A percentile compares a stretch with the other conserved stretches of the same genome.
phyloP scores from a whole-genome alignment of 176 grass and related monocot species.

The Aegilops bicornis region DNA sequence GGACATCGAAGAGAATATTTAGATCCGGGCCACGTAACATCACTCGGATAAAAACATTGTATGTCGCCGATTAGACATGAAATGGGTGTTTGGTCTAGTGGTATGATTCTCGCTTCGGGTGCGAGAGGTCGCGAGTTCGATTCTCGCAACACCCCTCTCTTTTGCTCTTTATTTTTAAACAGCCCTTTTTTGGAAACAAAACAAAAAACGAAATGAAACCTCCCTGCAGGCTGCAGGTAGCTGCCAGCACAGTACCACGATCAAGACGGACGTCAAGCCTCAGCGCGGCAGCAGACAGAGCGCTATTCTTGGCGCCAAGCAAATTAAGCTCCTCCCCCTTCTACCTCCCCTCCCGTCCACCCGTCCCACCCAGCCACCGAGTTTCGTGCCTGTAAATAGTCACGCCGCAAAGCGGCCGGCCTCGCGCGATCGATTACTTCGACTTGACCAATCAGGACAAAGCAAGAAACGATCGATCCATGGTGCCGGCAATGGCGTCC shows the following conservation, averaged over 20 bases:
- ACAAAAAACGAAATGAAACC: no score
- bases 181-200: no score
- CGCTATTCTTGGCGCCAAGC: background rate
- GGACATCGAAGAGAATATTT: no score
- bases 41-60: accelerated
- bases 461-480: background rate
- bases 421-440: background rate
- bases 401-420: background rate
- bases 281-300: no score
- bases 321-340: background rate
- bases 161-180: background rate
- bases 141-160: conserved; percentile 74
- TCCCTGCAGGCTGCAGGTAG: no score
- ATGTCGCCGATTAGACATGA: accelerated
- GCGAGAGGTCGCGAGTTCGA: conserved; percentile 92
- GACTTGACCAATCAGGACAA: background rate
- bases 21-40: no score
- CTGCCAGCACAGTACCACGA: no score
- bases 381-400: background rate
- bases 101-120: conserved; percentile 99
- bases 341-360: conserved; percentile 11
- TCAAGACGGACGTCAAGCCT: no score
- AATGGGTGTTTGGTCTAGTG: conserved; percentile 88
- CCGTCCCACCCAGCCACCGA: background rate
- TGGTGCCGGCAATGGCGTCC: conserved; percentile 6